Base-by-base conservation (phyloP, 257 asterid species). In the Solanum dulcamara region DNA sequence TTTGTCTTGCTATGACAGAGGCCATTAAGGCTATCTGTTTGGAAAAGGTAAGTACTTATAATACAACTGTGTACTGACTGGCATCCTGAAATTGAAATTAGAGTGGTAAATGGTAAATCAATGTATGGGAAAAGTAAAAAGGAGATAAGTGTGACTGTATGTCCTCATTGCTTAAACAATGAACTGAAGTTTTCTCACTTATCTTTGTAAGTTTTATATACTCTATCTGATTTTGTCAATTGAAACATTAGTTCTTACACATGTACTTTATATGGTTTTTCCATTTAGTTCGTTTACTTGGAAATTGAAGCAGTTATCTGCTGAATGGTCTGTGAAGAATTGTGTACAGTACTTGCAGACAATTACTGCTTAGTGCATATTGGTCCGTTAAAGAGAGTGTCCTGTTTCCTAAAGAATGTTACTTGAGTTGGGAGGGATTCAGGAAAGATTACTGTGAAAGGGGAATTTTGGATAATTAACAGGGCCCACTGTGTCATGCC, bases 1-100 rank as follows among this genome's bases (percentile, higher is more conserved):
- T 94, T 84, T 81, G 95, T 89, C 93, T 95, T 62, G 98, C 99
- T 80, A 92, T 95, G 94, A 90, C 97, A 1, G 97, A 95, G 87
- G 98, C 98, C 38, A 88, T 97, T 84, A 92, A 95, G 84, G 96
- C 91, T 92, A 87, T 93, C 57, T 97, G 98, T 85, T 90, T 68
- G 60, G 88, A 44, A 89, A 92, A 91, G 68, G 98, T 92, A 89
- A 90, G 97, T 86, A 38, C 37, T 68, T 74, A 33, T 77, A 42
- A 64, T 85, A 44, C 15, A 75, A 24, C 44, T 42, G 18, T 75
- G 40, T 26, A 22, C 28, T 57, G 66, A 32, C 59, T 9, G 26
- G 53, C 28, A 71, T 68, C 46, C 20, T 57, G 42, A 11, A 85
- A 68, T 57, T 81, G 55, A 22, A 18, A 77, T 26, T 46, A 18